These are phyloP conservation scores for Trichoderma hamatum DNA, from an alignment of 2,329 filamentous ascomycete species.

Conservation along the genomic window DNA sequence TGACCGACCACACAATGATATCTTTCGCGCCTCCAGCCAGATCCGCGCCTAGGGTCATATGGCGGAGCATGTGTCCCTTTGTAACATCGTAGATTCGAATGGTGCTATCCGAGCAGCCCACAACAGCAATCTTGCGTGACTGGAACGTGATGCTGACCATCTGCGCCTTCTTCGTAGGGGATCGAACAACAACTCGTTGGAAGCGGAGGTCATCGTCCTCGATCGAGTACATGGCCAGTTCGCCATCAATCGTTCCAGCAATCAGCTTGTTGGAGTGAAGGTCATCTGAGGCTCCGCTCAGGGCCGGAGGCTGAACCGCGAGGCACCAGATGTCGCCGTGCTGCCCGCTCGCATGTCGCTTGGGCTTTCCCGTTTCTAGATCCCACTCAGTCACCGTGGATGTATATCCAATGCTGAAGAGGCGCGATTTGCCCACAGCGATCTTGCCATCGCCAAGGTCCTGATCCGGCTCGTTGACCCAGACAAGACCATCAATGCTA, in stretches of 20 bases:
- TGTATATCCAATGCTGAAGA: slow-evolving; percentile 97
- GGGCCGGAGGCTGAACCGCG: slow-evolving; percentile 71
- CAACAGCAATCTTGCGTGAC: slow-evolving; percentile 77
- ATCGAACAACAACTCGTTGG: slow-evolving; percentile 72
- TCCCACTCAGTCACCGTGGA: slow-evolving; percentile 95
- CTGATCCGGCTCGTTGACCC: slow-evolving; percentile 85
- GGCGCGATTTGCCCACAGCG: slow-evolving; percentile 71
- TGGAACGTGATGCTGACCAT: slow-evolving; percentile 93
- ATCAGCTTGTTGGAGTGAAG: slow-evolving; percentile 65
- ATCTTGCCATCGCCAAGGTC: slow-evolving; percentile 63
- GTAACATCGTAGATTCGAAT: slow-evolving; percentile 88
- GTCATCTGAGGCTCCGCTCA: slow-evolving; percentile 40
- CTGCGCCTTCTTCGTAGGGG: slow-evolving; percentile 80
- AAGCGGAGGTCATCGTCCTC: slow-evolving; percentile 83
- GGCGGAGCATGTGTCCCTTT: slow-evolving; percentile 73
- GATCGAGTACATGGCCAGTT: slow-evolving; percentile 83
- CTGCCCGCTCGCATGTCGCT: slow-evolving; percentile 84
- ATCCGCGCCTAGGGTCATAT: slow-evolving; percentile 84
- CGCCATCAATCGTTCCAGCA: slow-evolving; percentile 87
- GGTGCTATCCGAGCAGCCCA: slow-evolving; percentile 95
- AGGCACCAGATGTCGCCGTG: slow-evolving; percentile 98
- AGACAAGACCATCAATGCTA: slow-evolving; percentile 87
- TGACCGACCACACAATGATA: slow-evolving; percentile 91
- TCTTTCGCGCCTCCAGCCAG: slow-evolving; percentile 77
- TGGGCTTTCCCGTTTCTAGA: slow-evolving; percentile 74